Percentiles rank a stretch among this genome's conserved stretches.
Conservation (phyloP, 345 rosid species). For the Eucalyptus caleyi region DNA sequence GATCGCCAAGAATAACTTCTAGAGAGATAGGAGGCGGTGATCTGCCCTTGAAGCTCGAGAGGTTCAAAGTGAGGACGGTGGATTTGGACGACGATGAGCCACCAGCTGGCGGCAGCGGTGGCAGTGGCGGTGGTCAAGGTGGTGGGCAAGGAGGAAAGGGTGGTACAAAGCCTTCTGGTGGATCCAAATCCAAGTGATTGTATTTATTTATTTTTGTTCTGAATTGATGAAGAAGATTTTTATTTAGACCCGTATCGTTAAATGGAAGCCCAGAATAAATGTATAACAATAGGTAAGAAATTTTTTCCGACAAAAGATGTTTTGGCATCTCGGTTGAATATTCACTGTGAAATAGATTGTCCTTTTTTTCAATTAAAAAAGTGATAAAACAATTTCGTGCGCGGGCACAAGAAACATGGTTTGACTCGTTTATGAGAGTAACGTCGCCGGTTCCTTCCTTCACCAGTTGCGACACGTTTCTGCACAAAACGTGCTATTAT, state of each 20-base stretch:
- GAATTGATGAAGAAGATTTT: background rate
- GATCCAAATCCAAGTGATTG: background rate
- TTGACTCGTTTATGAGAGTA: background rate
- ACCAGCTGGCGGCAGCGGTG: background rate
- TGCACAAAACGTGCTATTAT: background rate
- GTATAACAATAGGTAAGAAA: background rate
- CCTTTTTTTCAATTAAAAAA: background rate
- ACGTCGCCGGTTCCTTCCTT: background rate
- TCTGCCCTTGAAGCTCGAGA: slow-evolving; percentile 2
- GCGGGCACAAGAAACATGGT: background rate
- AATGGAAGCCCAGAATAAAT: background rate
- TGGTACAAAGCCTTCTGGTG: slow-evolving; percentile 1
- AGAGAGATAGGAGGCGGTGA: background rate
- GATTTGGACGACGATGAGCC: background rate
- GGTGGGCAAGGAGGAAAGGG: background rate
- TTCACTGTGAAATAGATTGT: background rate
- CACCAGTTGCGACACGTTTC: background rate
- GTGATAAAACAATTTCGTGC: background rate
- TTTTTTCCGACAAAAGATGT: background rate
- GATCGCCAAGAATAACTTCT: slow-evolving; percentile 2
- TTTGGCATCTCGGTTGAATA: background rate
- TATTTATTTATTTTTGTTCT: background rate
- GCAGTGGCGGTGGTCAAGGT: background rate
- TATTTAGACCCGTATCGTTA: background rate
- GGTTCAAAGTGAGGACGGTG: slow-evolving; percentile 28